Evolutionary conservation across 2,329 filamentous ascomycete species (phyloP).

Genomic region (Botryotinia calthae): DNA sequence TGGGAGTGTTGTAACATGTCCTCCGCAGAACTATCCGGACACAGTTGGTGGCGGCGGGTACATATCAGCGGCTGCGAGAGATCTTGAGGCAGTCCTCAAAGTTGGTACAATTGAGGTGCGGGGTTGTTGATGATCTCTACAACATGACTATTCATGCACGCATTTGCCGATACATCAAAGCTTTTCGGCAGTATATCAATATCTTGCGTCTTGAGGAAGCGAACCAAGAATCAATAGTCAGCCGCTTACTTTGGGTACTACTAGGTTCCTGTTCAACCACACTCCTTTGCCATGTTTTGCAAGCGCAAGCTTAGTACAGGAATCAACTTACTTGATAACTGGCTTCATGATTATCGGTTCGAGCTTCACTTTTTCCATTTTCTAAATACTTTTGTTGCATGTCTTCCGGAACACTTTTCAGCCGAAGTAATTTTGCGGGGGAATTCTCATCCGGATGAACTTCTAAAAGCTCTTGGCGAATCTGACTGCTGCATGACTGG

Average conservation of each 20-base stretch:
- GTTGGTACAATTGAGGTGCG: neutral
- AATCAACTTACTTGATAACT: neutral
- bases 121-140: neutral
- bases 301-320: neutral
- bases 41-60: neutral
- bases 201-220: neutral
- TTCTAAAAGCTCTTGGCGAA: conserved; percentile 12
- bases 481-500: conserved; percentile 12
- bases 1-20: neutral
- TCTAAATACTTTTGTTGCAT: conserved; percentile 9
- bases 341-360: neutral
- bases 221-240: neutral
- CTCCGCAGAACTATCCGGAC: neutral
- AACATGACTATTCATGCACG: neutral
- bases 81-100: neutral
- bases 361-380: neutral
- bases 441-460: conserved; percentile 19
- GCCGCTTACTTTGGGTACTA: neutral
- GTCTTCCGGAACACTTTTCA: conserved; percentile 21
- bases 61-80: neutral
- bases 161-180: neutral
- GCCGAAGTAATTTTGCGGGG: conserved; percentile 12
- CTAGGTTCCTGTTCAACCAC: neutral
- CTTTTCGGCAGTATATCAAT: neutral
- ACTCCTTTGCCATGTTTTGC: neutral